Evolutionary conservation across 192 early-diverging fungal genomes (phyloP), one percentile per base, ranked within the genome.

Genomic region (Entomortierella lignicola): DNA sequence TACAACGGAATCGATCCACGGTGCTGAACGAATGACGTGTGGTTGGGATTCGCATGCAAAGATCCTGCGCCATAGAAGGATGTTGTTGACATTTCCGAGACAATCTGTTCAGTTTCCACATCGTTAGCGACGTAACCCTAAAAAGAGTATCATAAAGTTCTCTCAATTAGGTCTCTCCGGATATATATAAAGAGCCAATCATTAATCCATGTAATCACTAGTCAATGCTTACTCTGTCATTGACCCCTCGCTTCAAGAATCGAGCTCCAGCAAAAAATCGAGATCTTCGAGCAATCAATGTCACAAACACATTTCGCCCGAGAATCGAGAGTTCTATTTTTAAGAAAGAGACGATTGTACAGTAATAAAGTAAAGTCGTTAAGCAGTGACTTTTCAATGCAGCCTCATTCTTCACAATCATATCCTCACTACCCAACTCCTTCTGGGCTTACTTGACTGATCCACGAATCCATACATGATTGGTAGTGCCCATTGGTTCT

Each of bases 31-130:
- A 96, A 98, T 0, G 96, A 94, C 0, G 96, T 96, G 74, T 95
- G 97, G 17, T 84, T 66, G 4, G 95, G 94, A 67, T 89, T 93
- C 32, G 81, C 85, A 31, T 71, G 79, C 54, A 88, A 41, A 47
- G 84, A 31, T 48, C 83, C 83, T 0, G 92, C 91, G 21, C 81
- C 77, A 66, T 91, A 88, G 55, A 99, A 97, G 12, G 94, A 95
- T 1, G 96, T 98, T 8, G 94, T 91, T 23, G 91, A 90, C 84
- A 95, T 92, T 60, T 97, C 96, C 26, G 92, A 84, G 0, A 98
- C 97, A 67, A 99, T 98, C 80, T 99, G 98, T 81, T 99, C 98
- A 1, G 96, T 96, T 83, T 99, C 98, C 1, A 99, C 97, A 63
- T 99, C 98, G 77, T 99, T 99, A 12, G 98, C 98, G 13, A 99